Evolutionary conservation across 1,284 basidiomycete species (phyloP).

Genomic region (Trichosporon inkin): DNA sequence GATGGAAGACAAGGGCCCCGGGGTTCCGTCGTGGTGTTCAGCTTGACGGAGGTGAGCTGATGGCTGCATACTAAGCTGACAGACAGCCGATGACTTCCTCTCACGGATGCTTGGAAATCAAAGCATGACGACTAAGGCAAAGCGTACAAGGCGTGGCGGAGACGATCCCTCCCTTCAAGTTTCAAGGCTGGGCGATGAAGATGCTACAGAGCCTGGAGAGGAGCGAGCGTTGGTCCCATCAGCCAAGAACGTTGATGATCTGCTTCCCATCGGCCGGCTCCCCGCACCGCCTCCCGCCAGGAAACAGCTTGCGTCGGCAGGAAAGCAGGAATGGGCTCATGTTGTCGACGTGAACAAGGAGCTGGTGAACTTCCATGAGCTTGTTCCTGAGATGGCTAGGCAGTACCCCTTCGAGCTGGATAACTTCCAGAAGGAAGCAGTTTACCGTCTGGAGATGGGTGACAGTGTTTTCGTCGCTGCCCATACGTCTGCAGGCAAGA

Average conservation of each 20-base stretch:
- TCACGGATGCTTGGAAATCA: slow-evolving; percentile 43
- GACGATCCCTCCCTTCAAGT: slow-evolving; percentile 35
- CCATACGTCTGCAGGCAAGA: slow-evolving; percentile 94
- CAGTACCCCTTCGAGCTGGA: slow-evolving; percentile 82
- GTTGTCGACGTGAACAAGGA: slow-evolving; percentile 89
- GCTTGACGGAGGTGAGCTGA: slow-evolving; percentile 40
- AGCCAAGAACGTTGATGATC: slow-evolving; percentile 66
- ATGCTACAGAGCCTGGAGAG: slow-evolving; percentile 21
- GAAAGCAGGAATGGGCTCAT: slow-evolving; percentile 96
- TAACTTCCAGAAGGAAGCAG: slow-evolving; percentile 90
- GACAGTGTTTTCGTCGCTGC: slow-evolving; percentile 98
- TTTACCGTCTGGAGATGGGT: slow-evolving; percentile 95
- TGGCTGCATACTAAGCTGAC: slow-evolving; percentile 7
- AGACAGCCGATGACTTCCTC: slow-evolving; percentile 44
- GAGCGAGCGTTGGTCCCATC: slow-evolving; percentile 11
- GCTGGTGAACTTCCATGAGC: slow-evolving; percentile 63
- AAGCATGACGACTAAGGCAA: slow-evolving; percentile 39
- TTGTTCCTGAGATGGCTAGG: slow-evolving; percentile 51
- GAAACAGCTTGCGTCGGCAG: slow-evolving; percentile 46
- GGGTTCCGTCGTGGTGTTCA: slow-evolving; percentile 41
- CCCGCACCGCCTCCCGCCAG: slow-evolving; percentile 45
- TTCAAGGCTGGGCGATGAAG: slow-evolving; percentile 36
- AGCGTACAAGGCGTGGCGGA: slow-evolving; percentile 35
- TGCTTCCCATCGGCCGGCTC: slow-evolving; percentile 66
- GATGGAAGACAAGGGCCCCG: slow-evolving; percentile 47